A percentile compares a stretch with the other conserved stretches of the same genome.
These are phyloP conservation scores for Saturnispora hagleri DNA, from an alignment of 805 yeast species.

Conservation along the genomic window DNA sequence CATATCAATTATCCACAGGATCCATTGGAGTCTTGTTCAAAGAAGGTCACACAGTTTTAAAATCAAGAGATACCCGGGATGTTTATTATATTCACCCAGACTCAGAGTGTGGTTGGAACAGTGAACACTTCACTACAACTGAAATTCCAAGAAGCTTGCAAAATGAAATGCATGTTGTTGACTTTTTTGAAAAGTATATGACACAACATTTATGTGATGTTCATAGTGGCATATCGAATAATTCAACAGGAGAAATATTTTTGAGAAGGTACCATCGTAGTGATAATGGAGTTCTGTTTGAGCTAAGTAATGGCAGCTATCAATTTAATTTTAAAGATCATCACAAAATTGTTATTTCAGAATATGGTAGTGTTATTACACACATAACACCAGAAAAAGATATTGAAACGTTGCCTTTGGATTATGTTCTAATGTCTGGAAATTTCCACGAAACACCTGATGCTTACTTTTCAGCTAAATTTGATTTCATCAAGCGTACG, in stretches of 20 bases:
- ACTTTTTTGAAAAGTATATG: slow-evolving; percentile 88
- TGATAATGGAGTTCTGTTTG: slow-evolving; percentile 79
- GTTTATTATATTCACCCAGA: slow-evolving; percentile 55
- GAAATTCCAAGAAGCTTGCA: slow-evolving; percentile 40
- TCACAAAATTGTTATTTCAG: slow-evolving; percentile 74
- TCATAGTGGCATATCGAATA: slow-evolving; percentile 43
- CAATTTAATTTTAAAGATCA: slow-evolving; percentile 96
- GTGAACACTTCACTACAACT: slow-evolving; percentile 35
- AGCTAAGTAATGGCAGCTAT: slow-evolving; percentile 81
- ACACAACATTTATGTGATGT: slow-evolving; percentile 78
- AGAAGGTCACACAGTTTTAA: slow-evolving; percentile 73
- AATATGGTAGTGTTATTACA: slow-evolving; percentile 65
- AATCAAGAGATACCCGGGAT: slow-evolving; percentile 53
- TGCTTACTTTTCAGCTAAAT: slow-evolving; percentile 38
- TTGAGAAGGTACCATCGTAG: slow-evolving; percentile 77
- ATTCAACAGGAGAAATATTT: slow-evolving; percentile 38
- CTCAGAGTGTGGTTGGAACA: slow-evolving; percentile 43
- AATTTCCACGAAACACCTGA: slow-evolving; percentile 35
- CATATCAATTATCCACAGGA: slow-evolving; percentile 84
- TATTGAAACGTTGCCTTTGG: slow-evolving; percentile 55
- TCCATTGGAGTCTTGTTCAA: slow-evolving; percentile 86
- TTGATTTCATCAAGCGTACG: slow-evolving; percentile 57
- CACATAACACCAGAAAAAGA: slow-evolving; percentile 73
- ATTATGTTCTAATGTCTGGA: slow-evolving; percentile 38
- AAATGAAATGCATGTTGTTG: slow-evolving; percentile 76